Base-by-base conservation (phyloP, 2,329 filamentous ascomycete genomes). In the Exophiala lecanii-corni region DNA sequence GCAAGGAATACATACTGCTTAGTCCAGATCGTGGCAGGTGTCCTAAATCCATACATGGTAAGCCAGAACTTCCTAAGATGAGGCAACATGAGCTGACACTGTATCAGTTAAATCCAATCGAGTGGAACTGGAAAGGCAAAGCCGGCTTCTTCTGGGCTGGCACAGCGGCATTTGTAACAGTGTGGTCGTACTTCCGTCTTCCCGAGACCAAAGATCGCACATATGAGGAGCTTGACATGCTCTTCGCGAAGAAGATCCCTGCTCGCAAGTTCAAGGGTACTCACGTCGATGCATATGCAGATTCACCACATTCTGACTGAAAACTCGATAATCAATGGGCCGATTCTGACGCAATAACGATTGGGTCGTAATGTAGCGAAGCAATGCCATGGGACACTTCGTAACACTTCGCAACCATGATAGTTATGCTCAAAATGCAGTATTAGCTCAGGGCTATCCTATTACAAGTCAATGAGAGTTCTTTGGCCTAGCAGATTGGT, bases 1-100 rank as follows among this genome's bases (percentile, higher is more conserved):
- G 73, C 73, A 0, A 67, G 74, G 12, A 68, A 64, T 32, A 55
- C 67, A 9, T 78, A 76, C 57, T 74, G 78, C 47, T 58, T 75
- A 3, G 55, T 60, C 9, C 66, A 68, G 32, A 72, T 79, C 23
- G 51, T 68, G 12, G 68, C 66, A 43, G 75, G 67, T 15, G 54
- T 61, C 1, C 43, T 65, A 9, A 51, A 54, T 5, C 56, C 58
- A 2, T 57, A 57, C 19, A 59, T 61, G 45, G 43, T 62, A 30
- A 61, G 33, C 16, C 23, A 26, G n/a, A n/a, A n/a, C n/a, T n/a
- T n/a, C n/a, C n/a, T n/a, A n/a, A n/a, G n/a, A n/a, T n/a, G n/a
- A n/a, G n/a, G n/a, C n/a, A n/a, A n/a, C n/a, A n/a, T n/a, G n/a
- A n/a, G n/a, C n/a, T n/a, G n/a, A n/a, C n/a, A n/a, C n/a, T n/a